Percentiles rank a stretch among this genome's conserved stretches.
Conservation (phyloP, 495 filamentous ascomycete species). For the Tuber aestivum region DNA sequence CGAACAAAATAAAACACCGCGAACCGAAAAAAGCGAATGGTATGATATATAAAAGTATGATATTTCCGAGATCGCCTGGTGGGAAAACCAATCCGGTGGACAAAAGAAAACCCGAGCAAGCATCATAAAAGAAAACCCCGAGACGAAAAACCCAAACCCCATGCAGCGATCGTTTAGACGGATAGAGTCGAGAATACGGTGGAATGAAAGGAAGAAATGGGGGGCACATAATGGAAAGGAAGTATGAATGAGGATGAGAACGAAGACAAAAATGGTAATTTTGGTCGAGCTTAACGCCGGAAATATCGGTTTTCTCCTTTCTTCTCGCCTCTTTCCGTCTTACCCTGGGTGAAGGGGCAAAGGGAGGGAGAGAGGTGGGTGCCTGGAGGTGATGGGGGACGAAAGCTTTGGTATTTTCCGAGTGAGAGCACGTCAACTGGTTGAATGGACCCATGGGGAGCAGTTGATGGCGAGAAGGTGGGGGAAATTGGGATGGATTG, state of each 20-base stretch:
- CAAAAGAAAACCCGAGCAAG: conserved; percentile 15
- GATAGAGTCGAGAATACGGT: conserved; percentile 15
- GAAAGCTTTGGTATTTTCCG: neutral
- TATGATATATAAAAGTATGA: conserved; percentile 23
- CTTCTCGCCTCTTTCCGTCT: neutral
- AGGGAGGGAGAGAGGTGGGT: neutral
- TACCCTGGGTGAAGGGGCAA: neutral
- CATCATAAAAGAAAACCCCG: conserved; percentile 17
- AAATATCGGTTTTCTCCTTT: neutral
- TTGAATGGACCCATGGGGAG: neutral
- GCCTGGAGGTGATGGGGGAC: neutral
- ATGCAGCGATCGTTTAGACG: conserved; percentile 18
- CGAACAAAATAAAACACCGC: neutral
- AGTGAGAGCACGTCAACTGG: neutral
- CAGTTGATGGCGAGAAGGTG: neutral
- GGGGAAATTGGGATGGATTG: neutral
- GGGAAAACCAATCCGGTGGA: conserved; percentile 8
- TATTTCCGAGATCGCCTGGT: neutral
- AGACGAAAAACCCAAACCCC: conserved; percentile 20
- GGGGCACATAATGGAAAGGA: conserved; percentile 29
- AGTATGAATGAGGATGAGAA: conserved; percentile 16
- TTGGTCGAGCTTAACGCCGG: neutral
- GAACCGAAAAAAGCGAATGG: conserved; percentile 16
- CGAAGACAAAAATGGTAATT: too few species aligned
- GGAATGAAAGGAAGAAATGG: conserved; percentile 6